These are phyloP conservation scores for Phytopythium sindhum DNA, from an alignment of 352 stramenopile species.

Conservation along the genomic window DNA sequence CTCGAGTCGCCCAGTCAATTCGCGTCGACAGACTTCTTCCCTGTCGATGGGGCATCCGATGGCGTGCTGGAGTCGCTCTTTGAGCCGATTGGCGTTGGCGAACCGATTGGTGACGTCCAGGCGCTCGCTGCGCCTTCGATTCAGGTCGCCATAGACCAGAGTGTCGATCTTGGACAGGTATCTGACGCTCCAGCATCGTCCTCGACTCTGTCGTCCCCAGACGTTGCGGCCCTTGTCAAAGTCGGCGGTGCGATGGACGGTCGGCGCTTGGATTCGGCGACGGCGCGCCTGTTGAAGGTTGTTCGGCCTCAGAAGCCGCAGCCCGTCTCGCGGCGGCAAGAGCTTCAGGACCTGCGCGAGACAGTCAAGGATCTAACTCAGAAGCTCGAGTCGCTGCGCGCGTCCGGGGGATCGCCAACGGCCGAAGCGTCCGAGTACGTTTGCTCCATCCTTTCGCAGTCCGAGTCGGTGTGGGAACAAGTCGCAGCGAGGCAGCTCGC, in stretches of 20 bases:
- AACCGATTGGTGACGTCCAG: neutral
- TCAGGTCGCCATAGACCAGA: neutral
- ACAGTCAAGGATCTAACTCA: neutral
- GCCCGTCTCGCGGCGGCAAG: neutral
- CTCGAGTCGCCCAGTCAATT: neutral
- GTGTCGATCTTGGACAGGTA: neutral
- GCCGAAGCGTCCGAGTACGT: neutral
- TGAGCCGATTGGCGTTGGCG: neutral
- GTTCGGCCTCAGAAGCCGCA: neutral
- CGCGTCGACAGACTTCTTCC: neutral
- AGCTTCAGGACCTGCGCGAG: conserved; percentile 3
- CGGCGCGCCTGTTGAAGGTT: neutral
- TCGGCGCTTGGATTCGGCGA: neutral
- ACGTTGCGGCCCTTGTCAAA: neutral
- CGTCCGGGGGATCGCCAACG: neutral
- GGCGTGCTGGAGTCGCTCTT: neutral
- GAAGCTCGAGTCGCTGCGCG: conserved; percentile 1
- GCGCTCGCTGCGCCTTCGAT: neutral
- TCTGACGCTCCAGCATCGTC: neutral
- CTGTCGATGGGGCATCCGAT: neutral
- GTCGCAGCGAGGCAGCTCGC: conserved; percentile 16
- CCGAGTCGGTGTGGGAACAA: conserved; percentile 18
- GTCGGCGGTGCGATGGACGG: neutral
- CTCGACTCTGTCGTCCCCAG: neutral
- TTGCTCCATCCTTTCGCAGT: neutral